Conservation (phyloP, 1,284 basidiomycete species). For the Ustilago sp. region DNA sequence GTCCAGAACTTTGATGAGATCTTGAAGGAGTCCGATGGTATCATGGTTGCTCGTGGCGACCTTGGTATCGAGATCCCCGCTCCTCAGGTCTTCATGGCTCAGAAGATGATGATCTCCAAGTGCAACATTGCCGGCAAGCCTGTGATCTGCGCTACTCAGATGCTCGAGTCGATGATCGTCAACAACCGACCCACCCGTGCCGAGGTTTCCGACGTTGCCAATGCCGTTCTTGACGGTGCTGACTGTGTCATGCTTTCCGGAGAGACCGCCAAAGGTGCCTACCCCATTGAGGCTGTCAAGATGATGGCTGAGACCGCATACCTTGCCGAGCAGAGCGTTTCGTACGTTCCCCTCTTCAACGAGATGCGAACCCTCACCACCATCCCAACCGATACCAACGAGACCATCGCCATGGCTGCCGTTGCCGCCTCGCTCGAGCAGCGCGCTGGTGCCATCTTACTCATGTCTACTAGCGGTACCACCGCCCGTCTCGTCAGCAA, state of each 20-base stretch:
- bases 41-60: slow-evolving; percentile 70
- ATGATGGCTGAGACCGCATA: slow-evolving; percentile 70
- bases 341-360: slow-evolving; percentile 68
- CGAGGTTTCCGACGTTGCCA: slow-evolving; percentile 69
- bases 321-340: slow-evolving; percentile 67
- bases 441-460: slow-evolving; percentile 77
- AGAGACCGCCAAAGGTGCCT: slow-evolving; percentile 69
- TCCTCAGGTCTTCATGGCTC: slow-evolving; percentile 69
- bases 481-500: slow-evolving; percentile 97
- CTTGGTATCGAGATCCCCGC: slow-evolving; percentile 75
- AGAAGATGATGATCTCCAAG: slow-evolving; percentile 70
- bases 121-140: slow-evolving; percentile 76
- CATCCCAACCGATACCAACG: slow-evolving; percentile 67
- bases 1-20: slow-evolving; percentile 70
- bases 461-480: slow-evolving; percentile 91
- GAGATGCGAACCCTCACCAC: slow-evolving; percentile 72
- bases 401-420: slow-evolving; percentile 69
- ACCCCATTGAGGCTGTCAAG: slow-evolving; percentile 71
- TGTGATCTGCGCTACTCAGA: slow-evolving; percentile 98
- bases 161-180: slow-evolving; percentile 84
- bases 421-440: slow-evolving; percentile 68
- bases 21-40: slow-evolving; percentile 68
- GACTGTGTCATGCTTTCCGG: slow-evolving; percentile 70
- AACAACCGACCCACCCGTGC: slow-evolving; percentile 70
- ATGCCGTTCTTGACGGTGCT: slow-evolving; percentile 69